Conservation (phyloP, 306 rosid genomes). For the Dalbergia oliveri region DNA sequence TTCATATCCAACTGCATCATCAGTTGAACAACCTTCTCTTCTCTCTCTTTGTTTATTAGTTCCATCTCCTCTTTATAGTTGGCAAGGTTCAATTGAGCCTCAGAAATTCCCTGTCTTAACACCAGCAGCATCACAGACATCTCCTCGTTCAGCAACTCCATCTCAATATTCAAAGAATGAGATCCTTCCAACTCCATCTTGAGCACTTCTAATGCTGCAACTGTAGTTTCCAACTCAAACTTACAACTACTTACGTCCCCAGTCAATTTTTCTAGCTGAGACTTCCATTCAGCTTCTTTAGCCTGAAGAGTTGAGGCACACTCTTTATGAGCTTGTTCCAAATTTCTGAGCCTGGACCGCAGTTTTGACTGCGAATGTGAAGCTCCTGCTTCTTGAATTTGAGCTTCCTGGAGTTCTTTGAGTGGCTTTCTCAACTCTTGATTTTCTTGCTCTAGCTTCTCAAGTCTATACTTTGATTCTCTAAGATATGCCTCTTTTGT, state of each 20-base stretch:
- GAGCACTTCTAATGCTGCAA: constrained; percentile 55
- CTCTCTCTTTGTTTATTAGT: constrained; percentile 51
- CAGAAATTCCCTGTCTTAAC: constrained; percentile 65
- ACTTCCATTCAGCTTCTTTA: constrained; percentile 71
- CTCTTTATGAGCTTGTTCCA: constrained; percentile 67
- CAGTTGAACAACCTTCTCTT: constrained; percentile 53
- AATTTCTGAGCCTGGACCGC: constrained; percentile 64
- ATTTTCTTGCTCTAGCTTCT: constrained; percentile 76
- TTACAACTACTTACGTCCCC: constrained; percentile 52
- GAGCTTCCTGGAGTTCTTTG: constrained; percentile 81
- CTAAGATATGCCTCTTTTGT: constrained; percentile 64
- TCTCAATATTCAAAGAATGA: constrained; percentile 56
- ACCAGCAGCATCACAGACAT: constrained; percentile 68
- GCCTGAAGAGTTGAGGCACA: constrained; percentile 60
- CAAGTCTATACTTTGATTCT: constrained; percentile 64
- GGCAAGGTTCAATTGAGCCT: constrained; percentile 64
- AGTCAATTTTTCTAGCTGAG: constrained; percentile 52
- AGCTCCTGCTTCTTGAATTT: constrained; percentile 75
- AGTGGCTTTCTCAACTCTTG: constrained; percentile 60
- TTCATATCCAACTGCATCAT: constrained; percentile 71
- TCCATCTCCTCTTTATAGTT: constrained; percentile 54
- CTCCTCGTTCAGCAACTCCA: constrained; percentile 79
- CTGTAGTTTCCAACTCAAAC: constrained; percentile 60
- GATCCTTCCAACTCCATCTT: constrained; percentile 63
- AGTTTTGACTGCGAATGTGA: constrained; percentile 71